Conservation (phyloP, 768 basidiomycete species). For the Austroboletus eburneus region DNA sequence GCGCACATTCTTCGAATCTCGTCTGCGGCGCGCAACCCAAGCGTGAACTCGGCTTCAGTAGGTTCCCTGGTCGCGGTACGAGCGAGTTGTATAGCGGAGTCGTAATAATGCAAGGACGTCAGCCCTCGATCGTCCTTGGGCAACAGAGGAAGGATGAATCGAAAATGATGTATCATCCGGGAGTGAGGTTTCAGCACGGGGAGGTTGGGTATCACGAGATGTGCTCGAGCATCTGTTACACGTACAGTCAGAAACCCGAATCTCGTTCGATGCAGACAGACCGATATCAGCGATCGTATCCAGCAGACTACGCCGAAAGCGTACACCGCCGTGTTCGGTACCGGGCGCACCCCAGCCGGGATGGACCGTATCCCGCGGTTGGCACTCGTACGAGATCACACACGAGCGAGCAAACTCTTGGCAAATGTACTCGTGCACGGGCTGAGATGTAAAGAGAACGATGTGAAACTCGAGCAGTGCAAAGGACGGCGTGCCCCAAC, state of each 20-base stretch:
- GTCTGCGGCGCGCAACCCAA: conserved; percentile 57
- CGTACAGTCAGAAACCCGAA: conserved; percentile 9
- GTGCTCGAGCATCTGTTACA: conserved; percentile 65
- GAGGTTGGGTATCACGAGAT: conserved; percentile 67
- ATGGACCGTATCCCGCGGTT: conserved; percentile 61
- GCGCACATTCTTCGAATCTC: conserved; percentile 58
- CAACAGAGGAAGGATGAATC: conserved; percentile 66
- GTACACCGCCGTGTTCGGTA: conserved; percentile 53
- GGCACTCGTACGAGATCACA: conserved; percentile 64
- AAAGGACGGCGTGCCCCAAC: conserved; percentile 36
- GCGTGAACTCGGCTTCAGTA: conserved; percentile 61
- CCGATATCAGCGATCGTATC: conserved; percentile 70
- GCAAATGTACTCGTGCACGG: conserved; percentile 61
- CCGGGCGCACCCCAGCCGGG: conserved; percentile 77
- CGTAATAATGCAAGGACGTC: conserved; percentile 70
- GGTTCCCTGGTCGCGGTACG: conserved; percentile 57
- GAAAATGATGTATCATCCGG: conserved; percentile 78
- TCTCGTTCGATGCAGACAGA: too few relatives aligned
- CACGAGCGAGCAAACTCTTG: conserved; percentile 77
- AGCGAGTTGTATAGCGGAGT: conserved; percentile 70
- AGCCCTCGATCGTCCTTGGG: conserved; percentile 58
- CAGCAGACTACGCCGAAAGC: conserved; percentile 65
- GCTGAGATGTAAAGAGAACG: conserved; percentile 33
- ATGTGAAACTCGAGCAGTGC: not conserved
- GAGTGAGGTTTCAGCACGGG: conserved; percentile 66